Evolutionary conservation across 441 rosid genomes (phyloP), one percentile per base, ranked within the genome.

Genomic region (Lagerstroemia fauriei): DNA sequence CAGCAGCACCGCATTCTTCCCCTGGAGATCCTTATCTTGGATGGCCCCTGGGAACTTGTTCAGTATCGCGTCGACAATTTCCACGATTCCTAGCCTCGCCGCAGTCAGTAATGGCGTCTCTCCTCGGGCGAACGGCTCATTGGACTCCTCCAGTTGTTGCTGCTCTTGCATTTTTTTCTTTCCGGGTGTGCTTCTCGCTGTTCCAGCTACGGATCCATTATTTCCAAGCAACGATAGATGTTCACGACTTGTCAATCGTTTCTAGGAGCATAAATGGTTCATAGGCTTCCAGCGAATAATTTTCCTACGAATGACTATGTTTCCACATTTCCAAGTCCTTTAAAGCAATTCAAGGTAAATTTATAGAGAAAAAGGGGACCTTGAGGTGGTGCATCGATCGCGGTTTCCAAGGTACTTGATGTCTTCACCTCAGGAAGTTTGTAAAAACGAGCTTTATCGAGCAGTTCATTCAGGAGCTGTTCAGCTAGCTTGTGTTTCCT

Each of bases 1-100:
- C 61, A 89, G 70, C 14, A 87, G 68, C 83, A 87, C 86, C 11
- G 65, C 31, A 56, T 89, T 89, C 82, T 87, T 89, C 22, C 65
- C 83, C 3, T 85, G 70, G 1, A 34, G 14, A 81, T 89, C 81
- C 72, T 65, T 41, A 69, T 87, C 91, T 61, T 87, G 77, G 20
- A 85, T 80, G 9, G 89, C 88, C 11, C 69, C 84, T 0, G 88
- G 89, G 73, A 77, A 83, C 3, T 14, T 34, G 2, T 87, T 75
- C 4, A 86, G 61, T 16, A 85, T 83, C 29, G 56, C 82, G n/a
- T 82, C 78, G 31, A 89, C 88, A 74, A 89, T 80, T 73, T 87
- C 87, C 1, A 72, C 51, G 1, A 87, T 77, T 3, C 89, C 89
- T 38, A 75, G 83, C 75, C 83, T 87, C 11, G 89, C 86, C 14